Percentiles rank a stretch among this genome's conserved stretches.
Evolutionary conservation across 2,329 filamentous ascomycete genomes (phyloP).

Genomic region (Lecanicillium sp.): DNA sequence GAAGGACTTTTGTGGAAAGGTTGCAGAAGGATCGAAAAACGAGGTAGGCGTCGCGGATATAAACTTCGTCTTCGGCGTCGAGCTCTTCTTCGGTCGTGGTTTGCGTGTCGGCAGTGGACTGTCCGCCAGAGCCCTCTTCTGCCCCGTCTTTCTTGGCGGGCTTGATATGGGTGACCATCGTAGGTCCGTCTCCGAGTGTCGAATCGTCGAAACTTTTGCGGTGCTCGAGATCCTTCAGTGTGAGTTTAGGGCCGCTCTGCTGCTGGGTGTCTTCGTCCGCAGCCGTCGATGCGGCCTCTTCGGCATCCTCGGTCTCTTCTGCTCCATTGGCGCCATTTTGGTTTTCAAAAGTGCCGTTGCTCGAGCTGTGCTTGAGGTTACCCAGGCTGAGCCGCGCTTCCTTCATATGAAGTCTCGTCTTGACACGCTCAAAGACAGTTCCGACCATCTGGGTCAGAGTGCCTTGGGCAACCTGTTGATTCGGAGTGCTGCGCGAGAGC

Average conservation of each 20-base stretch:
- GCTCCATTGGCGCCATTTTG: slow-evolving; percentile 28
- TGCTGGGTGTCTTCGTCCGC: slow-evolving; percentile 16
- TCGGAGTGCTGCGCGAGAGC: slow-evolving; percentile 84
- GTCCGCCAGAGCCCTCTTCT: slow-evolving; percentile 23
- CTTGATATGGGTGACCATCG: slow-evolving; percentile 58
- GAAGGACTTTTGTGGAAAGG: slow-evolving; percentile 83
- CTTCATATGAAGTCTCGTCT: slow-evolving; percentile 77
- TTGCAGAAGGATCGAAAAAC: slow-evolving; percentile 98
- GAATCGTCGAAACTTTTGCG: slow-evolving; percentile 64
- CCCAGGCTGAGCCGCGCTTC: slow-evolving; percentile 60
- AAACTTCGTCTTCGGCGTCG: slow-evolving; percentile 83
- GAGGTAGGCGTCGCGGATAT: slow-evolving; percentile 92
- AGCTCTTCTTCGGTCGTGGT: slow-evolving; percentile 53
- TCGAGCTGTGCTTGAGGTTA: slow-evolving; percentile 44
- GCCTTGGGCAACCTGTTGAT: slow-evolving; percentile 95
- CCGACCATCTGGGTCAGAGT: slow-evolving; percentile 98
- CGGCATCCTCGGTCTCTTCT: slow-evolving; percentile 24
- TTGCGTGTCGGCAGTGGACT: slow-evolving; percentile 35
- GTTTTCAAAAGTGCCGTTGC: slow-evolving; percentile 43
- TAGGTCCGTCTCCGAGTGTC: slow-evolving; percentile 57
- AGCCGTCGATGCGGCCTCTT: slow-evolving; percentile 14
- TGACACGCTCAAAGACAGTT: slow-evolving; percentile 94
- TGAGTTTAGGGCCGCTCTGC: slow-evolving; percentile 47
- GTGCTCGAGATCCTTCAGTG: slow-evolving; percentile 58
- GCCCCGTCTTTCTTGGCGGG: slow-evolving; percentile 29